These are phyloP conservation scores for Viridothelium virens DNA, from an alignment of 495 filamentous ascomycete species.

Conservation along the genomic window DNA sequence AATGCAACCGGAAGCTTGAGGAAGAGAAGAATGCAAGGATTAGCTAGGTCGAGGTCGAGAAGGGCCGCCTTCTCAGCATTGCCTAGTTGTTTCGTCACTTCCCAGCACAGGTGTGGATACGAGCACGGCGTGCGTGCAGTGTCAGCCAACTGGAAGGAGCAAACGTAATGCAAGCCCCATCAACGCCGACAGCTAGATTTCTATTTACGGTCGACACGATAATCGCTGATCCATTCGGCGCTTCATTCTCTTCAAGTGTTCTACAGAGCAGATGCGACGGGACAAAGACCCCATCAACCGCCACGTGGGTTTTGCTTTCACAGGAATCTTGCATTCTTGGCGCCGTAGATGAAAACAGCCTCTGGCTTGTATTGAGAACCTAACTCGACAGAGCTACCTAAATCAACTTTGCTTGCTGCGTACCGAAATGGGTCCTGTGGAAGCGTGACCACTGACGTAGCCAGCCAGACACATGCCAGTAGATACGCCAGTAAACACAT, in stretches of 20 bases:
- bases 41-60: background rate
- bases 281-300: background rate
- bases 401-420: background rate
- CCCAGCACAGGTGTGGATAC: background rate
- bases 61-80: background rate
- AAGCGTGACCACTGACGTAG: conserved; percentile 1
- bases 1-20: background rate
- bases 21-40: background rate
- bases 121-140: background rate
- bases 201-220: background rate
- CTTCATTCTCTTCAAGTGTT: background rate
- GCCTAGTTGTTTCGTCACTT: background rate
- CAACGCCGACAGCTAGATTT: background rate
- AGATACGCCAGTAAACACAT: background rate
- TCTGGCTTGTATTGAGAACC: no score
- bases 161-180: background rate
- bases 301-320: no score
- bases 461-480: background rate
- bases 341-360: no score
- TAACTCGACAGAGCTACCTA: no score
- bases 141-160: background rate
- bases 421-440: background rate
- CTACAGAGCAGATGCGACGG: background rate
- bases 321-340: no score
- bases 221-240: background rate